A percentile compares a stretch with the other conserved stretches of the same genome.
phyloP scores from a whole-genome alignment of 2,329 filamentous ascomycete genomes.

The Leptographium lundbergii region DNA sequence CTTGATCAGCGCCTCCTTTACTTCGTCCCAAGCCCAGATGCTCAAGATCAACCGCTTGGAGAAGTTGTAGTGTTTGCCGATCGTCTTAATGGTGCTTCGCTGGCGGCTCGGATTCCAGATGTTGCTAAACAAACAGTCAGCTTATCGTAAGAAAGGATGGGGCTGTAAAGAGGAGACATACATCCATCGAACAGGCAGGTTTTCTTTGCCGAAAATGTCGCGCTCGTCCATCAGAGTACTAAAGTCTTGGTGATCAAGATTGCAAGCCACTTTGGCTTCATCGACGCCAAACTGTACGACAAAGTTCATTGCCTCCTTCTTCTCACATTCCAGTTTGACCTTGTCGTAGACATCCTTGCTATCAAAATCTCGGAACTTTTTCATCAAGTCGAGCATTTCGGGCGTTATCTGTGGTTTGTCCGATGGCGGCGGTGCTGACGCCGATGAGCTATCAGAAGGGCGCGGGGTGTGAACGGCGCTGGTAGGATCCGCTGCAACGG shows the following conservation, averaged over 20 bases:
- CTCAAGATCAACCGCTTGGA: constrained; percentile 48
- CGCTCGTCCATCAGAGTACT: constrained; percentile 21
- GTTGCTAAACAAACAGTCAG: constrained; percentile 32
- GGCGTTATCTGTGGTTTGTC: neutral
- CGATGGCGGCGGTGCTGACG: neutral
- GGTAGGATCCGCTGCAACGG: neutral
- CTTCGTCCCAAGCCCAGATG: constrained; percentile 39
- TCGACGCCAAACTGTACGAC: constrained; percentile 51
- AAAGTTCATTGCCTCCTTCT: constrained; percentile 40
- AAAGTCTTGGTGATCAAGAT: constrained; percentile 33
- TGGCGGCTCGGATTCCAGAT: constrained; percentile 57
- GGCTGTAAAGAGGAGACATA: constrained; percentile 16
- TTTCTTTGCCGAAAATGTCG: constrained; percentile 20
- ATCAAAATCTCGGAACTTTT: constrained; percentile 42
- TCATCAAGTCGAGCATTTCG: neutral
- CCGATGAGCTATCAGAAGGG: neutral
- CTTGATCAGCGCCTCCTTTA: constrained; percentile 2
- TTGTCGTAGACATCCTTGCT: constrained; percentile 28
- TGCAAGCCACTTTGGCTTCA: constrained; percentile 40
- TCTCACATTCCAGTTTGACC: constrained; percentile 27
- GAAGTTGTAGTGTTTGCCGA: constrained; percentile 54
- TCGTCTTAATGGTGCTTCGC: constrained; percentile 34
- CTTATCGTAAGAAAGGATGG: neutral
- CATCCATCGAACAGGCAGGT: constrained; percentile 54
- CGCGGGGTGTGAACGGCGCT: neutral